phyloP scores from a whole-genome alignment of 2,329 filamentous ascomycete species.

The Huntiella omanensis region DNA sequence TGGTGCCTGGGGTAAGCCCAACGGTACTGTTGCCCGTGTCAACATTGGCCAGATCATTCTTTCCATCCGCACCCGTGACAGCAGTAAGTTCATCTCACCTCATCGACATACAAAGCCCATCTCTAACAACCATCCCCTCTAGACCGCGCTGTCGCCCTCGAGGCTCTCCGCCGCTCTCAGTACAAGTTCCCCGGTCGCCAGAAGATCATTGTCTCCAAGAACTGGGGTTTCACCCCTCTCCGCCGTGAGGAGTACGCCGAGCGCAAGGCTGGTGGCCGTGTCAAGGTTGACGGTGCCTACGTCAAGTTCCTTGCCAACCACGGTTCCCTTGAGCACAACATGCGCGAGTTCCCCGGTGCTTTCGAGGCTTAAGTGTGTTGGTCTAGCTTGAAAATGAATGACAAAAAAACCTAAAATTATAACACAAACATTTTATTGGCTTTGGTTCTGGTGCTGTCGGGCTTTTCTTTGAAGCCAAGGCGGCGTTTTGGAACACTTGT shows the following conservation, averaged over 20 bases:
- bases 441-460: background rate
- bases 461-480: too few relatives aligned
- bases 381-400: conserved; percentile 12
- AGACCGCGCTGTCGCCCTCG: conserved; percentile 84
- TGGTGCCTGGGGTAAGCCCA: conserved; percentile 99
- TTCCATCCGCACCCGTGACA: conserved; percentile 91
- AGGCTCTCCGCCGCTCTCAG: conserved; percentile 97
- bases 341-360: conserved; percentile 86
- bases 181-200: conserved; percentile 99
- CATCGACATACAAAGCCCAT: background rate
- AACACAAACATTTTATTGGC: background rate
- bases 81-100: conserved; percentile 36
- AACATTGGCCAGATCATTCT: conserved; percentile 99
- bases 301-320: conserved; percentile 97
- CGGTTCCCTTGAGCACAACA: conserved; percentile 69
- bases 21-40: conserved; percentile 97
- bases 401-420: conserved; percentile 11
- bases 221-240: conserved; percentile 99
- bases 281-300: conserved; percentile 97
- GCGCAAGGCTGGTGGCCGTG: conserved; percentile 79
- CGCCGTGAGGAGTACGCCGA: conserved; percentile 93
- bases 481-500: too few relatives aligned
- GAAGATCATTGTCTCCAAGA: conserved; percentile 99
- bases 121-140: conserved; percentile 2
- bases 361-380: conserved; percentile 41